Conservation (phyloP, 2,329 filamentous ascomycete genomes). For the Onygena corvina region DNA sequence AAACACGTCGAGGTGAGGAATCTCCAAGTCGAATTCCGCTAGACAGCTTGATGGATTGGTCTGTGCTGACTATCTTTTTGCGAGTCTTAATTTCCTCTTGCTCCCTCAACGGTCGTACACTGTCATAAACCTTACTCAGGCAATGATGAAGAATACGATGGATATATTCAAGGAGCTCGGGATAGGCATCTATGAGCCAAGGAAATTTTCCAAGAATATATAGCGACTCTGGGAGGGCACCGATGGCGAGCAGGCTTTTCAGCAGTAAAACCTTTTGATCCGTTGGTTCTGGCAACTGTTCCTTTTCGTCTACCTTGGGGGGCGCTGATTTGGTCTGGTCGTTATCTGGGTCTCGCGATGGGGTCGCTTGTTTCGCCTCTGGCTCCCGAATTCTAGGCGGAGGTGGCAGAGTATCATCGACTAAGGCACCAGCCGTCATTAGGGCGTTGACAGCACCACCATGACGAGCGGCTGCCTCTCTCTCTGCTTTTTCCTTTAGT, state of each 20-base stretch:
- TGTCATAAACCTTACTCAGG: conserved; percentile 59
- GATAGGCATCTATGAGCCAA: conserved; percentile 77
- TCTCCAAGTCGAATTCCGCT: conserved; percentile 53
- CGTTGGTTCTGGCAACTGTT: conserved; percentile 55
- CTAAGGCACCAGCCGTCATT: conserved; percentile 70
- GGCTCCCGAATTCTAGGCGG: conserved; percentile 43
- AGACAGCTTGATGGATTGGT: conserved; percentile 57
- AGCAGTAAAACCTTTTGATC: conserved; percentile 84
- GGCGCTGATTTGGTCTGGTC: conserved; percentile 35
- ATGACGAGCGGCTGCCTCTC: conserved; percentile 57
- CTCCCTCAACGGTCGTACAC: conserved; percentile 37
- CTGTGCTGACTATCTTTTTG: conserved; percentile 42
- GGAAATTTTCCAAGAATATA: conserved; percentile 87
- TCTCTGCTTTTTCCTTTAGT: conserved; percentile 63
- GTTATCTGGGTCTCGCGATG: conserved; percentile 45
- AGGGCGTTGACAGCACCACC: conserved; percentile 69
- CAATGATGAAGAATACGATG: conserved; percentile 78
- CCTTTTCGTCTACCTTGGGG: conserved; percentile 34
- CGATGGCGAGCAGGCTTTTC: conserved; percentile 75
- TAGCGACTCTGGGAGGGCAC: conserved; percentile 81
- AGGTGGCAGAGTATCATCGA: conserved; percentile 60
- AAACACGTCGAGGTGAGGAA: conserved; percentile 50
- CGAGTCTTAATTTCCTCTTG: conserved; percentile 36
- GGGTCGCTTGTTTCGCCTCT: conserved; percentile 40
- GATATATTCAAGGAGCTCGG: conserved; percentile 66